Base-by-base conservation (phyloP, 495 filamentous ascomycete genomes). In the Sporormia fimetaria region DNA sequence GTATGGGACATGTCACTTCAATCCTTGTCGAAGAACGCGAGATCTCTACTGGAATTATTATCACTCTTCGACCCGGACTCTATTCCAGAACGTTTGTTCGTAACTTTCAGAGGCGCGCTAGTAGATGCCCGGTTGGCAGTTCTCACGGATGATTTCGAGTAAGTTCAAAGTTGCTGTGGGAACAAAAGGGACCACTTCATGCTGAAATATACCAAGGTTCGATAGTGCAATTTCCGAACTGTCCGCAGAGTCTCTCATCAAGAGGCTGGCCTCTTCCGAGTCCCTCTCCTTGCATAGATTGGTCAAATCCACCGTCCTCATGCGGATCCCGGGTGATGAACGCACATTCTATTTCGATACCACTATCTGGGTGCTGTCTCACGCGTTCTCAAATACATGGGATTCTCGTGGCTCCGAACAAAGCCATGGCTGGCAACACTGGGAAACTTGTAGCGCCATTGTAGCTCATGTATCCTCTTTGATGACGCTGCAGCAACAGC, bases 271-370 rank as follows among this genome's bases (percentile, higher is more conserved):
- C 3, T 30, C 10, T 11, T 30, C 28, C 28, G 16, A 30, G 28
- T 30, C 28, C 10, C 28, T 30, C 28, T 30, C 28, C 28, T 30
- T 30, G 28, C 28, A 30, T 30, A 30, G 28, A 30, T 15, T 30
- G 28, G 28, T 30, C 3, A 30, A 11, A 10, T 30, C 16, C 16
- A 15, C 28, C 28, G 16, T 30, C n/a, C 16, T 30, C 28, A 30
- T 30, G 3, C 28, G 28, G 16, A 15, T 30, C 16, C 28, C 28
- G 10, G 28, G 16, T 12, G 28, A 30, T 12, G 28, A 30, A 10
- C 10, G 28, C 28, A 30, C 28, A 3, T 30, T 30, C n/a, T 30
- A 30, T 10, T 15, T 30, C 28, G 28, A 30, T 10, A 30, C n/a
- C 10, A 30, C 28, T 30, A 30, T 30, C 10, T 15, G 16, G 10